Conservation (phyloP, 176 grass and related monocot species). For the Themeda triandra region DNA sequence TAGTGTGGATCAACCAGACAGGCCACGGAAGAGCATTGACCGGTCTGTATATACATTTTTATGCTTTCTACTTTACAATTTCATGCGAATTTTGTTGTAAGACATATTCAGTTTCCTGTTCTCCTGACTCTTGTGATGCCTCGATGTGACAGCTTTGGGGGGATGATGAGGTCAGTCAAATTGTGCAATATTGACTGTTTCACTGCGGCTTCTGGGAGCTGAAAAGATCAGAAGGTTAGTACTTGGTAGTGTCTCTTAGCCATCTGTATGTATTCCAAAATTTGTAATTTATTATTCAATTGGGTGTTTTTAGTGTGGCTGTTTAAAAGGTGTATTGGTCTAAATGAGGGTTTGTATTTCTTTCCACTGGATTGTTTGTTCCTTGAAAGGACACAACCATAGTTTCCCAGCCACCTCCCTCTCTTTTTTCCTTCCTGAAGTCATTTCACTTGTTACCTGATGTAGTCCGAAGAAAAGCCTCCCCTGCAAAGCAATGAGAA, state of each 20-base stretch:
- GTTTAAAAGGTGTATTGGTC: slow-evolving; percentile 31
- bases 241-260: slow-evolving; percentile 24
- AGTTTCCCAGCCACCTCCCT: not conserved
- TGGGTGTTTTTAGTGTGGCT: slow-evolving; percentile 30
- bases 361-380: not conserved
- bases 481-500: not conserved
- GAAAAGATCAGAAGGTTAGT: slow-evolving; percentile 42
- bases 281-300: slow-evolving; percentile 53
- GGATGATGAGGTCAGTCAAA: slow-evolving; percentile 85
- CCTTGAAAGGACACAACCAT: slow-evolving; percentile 32
- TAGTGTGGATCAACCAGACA: slow-evolving; percentile 77
- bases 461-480: not conserved
- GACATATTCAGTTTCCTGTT: not conserved
- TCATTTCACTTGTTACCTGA: not conserved
- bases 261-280: slow-evolving; percentile 31
- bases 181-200: slow-evolving; percentile 98
- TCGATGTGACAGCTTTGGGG: slow-evolving; percentile 70
- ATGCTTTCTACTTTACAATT: not conserved
- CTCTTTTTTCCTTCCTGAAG: not conserved
- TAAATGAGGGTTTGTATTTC: slow-evolving; percentile 8
- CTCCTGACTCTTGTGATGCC: slow-evolving; percentile 23
- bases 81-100: slow-evolving; percentile 19
- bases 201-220: slow-evolving; percentile 61
- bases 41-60: slow-evolving; percentile 54
- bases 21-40: slow-evolving; percentile 89